Percentiles rank a stretch among this genome's conserved stretches.
These are phyloP conservation scores for Russula emetica DNA, from an alignment of 768 basidiomycete species.

Conservation along the genomic window DNA sequence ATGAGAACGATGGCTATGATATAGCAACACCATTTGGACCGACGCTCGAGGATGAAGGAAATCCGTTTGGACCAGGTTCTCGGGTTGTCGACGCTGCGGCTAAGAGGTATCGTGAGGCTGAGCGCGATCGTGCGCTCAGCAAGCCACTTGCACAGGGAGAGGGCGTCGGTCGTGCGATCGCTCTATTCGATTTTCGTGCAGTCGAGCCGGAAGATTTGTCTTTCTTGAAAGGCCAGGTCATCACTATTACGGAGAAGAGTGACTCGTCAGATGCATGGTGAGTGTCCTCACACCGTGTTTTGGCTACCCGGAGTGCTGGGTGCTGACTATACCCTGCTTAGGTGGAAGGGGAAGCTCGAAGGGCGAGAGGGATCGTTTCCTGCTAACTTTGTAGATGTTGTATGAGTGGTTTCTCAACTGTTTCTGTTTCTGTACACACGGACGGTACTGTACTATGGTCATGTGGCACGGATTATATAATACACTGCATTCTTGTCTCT, in stretches of 20 bases:
- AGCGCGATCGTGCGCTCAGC: slow-evolving; percentile 40
- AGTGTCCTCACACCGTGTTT: slow-evolving; percentile 22
- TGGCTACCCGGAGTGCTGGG: neutral
- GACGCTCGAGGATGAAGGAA: slow-evolving; percentile 23
- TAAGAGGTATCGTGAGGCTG: slow-evolving; percentile 14
- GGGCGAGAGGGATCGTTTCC: slow-evolving; percentile 68
- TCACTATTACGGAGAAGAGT: slow-evolving; percentile 63
- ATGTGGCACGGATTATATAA: slow-evolving; percentile 4
- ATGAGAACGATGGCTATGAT: slow-evolving; percentile 9
- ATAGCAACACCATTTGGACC: slow-evolving; percentile 15
- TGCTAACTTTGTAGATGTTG: slow-evolving; percentile 77
- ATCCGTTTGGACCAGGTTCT: slow-evolving; percentile 15
- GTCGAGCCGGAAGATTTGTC: slow-evolving; percentile 74
- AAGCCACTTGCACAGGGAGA: slow-evolving; percentile 49
- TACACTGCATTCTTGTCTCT: slow-evolving; percentile 28
- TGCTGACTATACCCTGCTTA: slow-evolving; percentile 31
- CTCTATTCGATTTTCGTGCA: slow-evolving; percentile 68
- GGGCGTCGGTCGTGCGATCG: slow-evolving; percentile 68
- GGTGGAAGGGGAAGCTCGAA: slow-evolving; percentile 74
- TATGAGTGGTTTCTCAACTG: slow-evolving; percentile 27
- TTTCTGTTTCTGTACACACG: too few species aligned
- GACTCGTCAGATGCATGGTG: slow-evolving; percentile 73
- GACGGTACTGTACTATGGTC: too few species aligned
- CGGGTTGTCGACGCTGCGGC: slow-evolving; percentile 1
- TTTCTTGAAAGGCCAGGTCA: slow-evolving; percentile 72